phyloP scores from a whole-genome alignment of 345 rosid genomes.

The Erucastrum elatum region DNA sequence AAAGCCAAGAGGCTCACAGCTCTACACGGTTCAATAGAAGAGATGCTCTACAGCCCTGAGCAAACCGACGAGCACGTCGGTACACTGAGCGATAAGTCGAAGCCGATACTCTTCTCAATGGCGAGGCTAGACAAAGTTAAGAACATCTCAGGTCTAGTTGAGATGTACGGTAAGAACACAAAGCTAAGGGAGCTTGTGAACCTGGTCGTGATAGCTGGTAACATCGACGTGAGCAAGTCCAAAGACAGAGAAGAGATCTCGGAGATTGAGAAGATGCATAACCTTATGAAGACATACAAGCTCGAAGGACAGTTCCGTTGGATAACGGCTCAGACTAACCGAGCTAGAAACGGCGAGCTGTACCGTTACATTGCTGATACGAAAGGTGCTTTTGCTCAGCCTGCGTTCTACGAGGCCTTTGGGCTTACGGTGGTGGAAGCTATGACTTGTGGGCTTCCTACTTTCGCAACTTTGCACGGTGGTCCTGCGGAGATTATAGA shows the following conservation, averaged over 20 bases:
- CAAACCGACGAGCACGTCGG: conserved; percentile 82
- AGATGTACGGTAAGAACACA: conserved; percentile 66
- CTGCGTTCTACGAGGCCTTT: conserved; percentile 98
- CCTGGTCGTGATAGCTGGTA: conserved; percentile 88
- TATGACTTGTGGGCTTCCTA: conserved; percentile 98
- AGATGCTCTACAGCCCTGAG: conserved; percentile 69
- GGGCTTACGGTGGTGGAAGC: conserved; percentile 97
- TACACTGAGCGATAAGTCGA: conserved; percentile 63
- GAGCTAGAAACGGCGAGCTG: conserved; percentile 94
- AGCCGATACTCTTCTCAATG: conserved; percentile 94
- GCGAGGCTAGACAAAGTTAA: conserved; percentile 94
- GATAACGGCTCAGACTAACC: conserved; percentile 86
- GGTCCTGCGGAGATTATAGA: conserved; percentile 98
- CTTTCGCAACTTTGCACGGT: conserved; percentile 92
- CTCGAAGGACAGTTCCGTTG: conserved; percentile 91
- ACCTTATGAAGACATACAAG: conserved; percentile 59
- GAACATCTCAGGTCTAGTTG: conserved; percentile 91
- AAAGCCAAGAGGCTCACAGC: conserved; percentile 71
- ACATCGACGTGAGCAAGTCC: conserved; percentile 74
- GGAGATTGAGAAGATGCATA: conserved; percentile 92
- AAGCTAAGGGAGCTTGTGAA: conserved; percentile 81
- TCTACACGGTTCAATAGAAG: conserved; percentile 81
- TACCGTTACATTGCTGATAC: conserved; percentile 93
- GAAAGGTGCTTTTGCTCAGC: conserved; percentile 93
- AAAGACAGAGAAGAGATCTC: conserved; percentile 91